Conservation (phyloP, 1,284 basidiomycete genomes). For the Tausonia pullulans region DNA sequence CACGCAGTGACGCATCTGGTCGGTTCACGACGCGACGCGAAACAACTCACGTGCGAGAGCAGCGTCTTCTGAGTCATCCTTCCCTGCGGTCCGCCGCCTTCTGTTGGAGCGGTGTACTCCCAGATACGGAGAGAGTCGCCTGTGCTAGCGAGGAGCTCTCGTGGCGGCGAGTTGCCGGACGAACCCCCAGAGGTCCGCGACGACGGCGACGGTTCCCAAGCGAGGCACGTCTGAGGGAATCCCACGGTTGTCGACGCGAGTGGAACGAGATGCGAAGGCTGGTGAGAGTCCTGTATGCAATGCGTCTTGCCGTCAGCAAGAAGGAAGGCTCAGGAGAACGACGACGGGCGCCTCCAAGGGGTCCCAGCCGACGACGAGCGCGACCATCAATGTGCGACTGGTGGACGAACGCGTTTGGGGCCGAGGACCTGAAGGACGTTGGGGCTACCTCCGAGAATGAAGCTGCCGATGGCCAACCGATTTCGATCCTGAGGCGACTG, state of each 20-base stretch:
- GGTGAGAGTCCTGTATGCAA: slow-evolving; percentile 21
- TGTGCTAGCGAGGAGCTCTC: slow-evolving; percentile 75
- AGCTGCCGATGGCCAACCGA: slow-evolving; percentile 24
- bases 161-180: not conserved
- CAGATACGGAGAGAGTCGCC: slow-evolving; percentile 81
- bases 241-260: slow-evolving; percentile 25
- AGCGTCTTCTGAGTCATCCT: slow-evolving; percentile 21
- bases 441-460: slow-evolving; percentile 10
- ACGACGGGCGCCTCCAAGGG: too few relatives aligned
- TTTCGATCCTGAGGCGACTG: slow-evolving; percentile 31
- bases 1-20: not conserved
- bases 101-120: slow-evolving; percentile 52
- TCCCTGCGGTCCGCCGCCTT: slow-evolving; percentile 36
- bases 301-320: not conserved
- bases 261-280: slow-evolving; percentile 7
- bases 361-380: too few relatives aligned
- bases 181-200: not conserved
- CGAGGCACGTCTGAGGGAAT: slow-evolving; percentile 35
- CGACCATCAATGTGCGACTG: not conserved
- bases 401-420: slow-evolving; percentile 10
- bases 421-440: slow-evolving; percentile 12
- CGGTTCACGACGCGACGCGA: slow-evolving; percentile 3
- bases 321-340: not conserved
- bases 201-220: slow-evolving; percentile 29
- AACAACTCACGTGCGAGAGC: slow-evolving; percentile 63